These are phyloP conservation scores for Trichoderma sp. DNA, from an alignment of 2,329 filamentous ascomycete species.

Conservation along the genomic window DNA sequence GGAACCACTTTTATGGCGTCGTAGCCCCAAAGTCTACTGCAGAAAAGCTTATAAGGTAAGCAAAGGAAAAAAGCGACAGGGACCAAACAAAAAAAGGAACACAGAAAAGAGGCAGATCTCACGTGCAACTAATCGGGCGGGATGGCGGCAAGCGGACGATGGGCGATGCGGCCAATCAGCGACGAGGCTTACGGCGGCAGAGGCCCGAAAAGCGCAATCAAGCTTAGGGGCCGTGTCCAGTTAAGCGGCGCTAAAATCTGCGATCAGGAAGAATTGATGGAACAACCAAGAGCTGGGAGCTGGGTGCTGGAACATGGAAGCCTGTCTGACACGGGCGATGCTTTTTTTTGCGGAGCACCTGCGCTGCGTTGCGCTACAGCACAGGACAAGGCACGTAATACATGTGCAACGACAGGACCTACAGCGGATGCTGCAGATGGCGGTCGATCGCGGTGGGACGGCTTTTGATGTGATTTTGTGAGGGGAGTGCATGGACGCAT, in stretches of 20 bases:
- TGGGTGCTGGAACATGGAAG: background rate
- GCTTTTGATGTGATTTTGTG: too few relatives aligned
- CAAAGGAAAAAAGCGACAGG: background rate
- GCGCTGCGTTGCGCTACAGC: constrained; percentile 17
- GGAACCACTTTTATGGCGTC: constrained; percentile 11
- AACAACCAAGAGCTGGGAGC: too few relatives aligned
- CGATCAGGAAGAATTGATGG: too few relatives aligned
- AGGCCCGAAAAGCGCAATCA: constrained; percentile 25
- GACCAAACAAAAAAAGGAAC: constrained; percentile 8
- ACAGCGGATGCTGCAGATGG: constrained; percentile 18
- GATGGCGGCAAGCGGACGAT: constrained; percentile 26
- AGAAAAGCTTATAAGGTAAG: background rate
- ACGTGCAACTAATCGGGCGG: constrained; percentile 28
- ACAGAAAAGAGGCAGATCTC: constrained; percentile 19
- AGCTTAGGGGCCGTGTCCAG: constrained; percentile 24
- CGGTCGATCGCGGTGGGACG: background rate
- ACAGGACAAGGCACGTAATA: too few relatives aligned
- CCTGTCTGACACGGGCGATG: constrained; percentile 4
- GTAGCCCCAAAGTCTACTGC: background rate
- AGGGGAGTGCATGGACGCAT: too few relatives aligned
- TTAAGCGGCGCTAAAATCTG: constrained; percentile 21
- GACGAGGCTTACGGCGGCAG: constrained; percentile 4
- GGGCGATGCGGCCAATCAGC: constrained; percentile 25
- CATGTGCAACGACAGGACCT: too few relatives aligned
- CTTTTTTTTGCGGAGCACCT: constrained; percentile 13